Percentiles rank a stretch among this genome's conserved stretches.
These are phyloP conservation scores for Penicillium antarcticum DNA, from an alignment of 495 filamentous ascomycete genomes.

Conservation along the genomic window DNA sequence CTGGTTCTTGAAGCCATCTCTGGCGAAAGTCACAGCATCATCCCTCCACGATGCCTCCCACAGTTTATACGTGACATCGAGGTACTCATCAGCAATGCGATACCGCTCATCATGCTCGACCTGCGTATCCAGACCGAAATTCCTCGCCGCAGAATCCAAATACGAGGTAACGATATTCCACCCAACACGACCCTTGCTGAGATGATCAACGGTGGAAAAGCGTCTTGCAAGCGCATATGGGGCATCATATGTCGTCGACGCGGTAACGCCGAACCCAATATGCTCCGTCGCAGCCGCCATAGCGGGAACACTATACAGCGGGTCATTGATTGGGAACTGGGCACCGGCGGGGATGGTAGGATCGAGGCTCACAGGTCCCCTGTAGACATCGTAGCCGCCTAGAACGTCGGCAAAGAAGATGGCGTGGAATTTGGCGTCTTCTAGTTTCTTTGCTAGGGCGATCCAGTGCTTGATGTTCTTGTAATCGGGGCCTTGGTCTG, in stretches of 20 bases:
- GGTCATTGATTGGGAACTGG: constrained; percentile 64
- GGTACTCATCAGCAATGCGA: constrained; percentile 63
- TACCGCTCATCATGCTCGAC: constrained; percentile 65
- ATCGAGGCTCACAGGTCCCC: constrained; percentile 50
- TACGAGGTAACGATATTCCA: constrained; percentile 72
- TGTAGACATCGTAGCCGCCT: constrained; percentile 66
- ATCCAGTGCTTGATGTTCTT: constrained; percentile 47
- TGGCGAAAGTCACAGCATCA: constrained; percentile 49
- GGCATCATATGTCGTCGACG: constrained; percentile 63
- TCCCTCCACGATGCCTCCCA: constrained; percentile 65
- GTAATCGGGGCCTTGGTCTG: constrained; percentile 46
- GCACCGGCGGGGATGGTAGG: constrained; percentile 59
- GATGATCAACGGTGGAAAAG: constrained; percentile 64
- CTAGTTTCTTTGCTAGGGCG: constrained; percentile 43
- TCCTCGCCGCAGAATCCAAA: constrained; percentile 61
- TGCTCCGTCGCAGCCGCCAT: constrained; percentile 54
- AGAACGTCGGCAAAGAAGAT: constrained; percentile 55
- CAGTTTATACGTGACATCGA: constrained; percentile 66
- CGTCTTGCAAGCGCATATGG: constrained; percentile 67
- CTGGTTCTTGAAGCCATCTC: constrained; percentile 12
- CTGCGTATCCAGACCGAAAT: constrained; percentile 57
- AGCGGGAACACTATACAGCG: constrained; percentile 39
- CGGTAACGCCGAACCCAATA: constrained; percentile 66
- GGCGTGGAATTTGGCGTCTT: constrained; percentile 49
- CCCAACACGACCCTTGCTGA: constrained; percentile 59